phyloP scores from a whole-genome alignment of 495 filamentous ascomycete species.

The Glutinoglossum americanum region DNA sequence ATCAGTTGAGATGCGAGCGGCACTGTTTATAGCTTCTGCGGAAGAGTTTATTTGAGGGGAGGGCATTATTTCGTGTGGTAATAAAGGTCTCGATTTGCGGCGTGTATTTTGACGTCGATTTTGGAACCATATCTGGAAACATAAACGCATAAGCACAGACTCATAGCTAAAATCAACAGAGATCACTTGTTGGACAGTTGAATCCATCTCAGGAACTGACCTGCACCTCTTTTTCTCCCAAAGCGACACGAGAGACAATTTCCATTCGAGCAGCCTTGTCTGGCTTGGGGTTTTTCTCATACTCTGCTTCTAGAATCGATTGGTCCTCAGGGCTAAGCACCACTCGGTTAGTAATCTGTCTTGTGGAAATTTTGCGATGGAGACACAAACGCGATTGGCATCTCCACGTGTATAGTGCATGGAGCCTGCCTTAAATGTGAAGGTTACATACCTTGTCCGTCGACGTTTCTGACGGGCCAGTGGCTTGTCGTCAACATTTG shows the following conservation, averaged over 20 bases:
- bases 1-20: background rate
- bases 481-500: slow-evolving; percentile 44
- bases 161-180: slow-evolving; percentile 5
- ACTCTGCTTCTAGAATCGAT: slow-evolving; percentile 73
- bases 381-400: background rate
- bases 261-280: slow-evolving; percentile 73
- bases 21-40: background rate
- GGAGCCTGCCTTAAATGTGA: background rate
- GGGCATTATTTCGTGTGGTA: slow-evolving; percentile 54
- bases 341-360: background rate
- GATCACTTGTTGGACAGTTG: background rate
- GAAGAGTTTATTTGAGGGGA: slow-evolving; percentile 22
- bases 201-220: slow-evolving; percentile 29
- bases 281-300: slow-evolving; percentile 67
- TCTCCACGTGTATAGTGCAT: background rate
- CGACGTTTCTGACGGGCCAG: slow-evolving; percentile 45
- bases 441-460: slow-evolving; percentile 28
- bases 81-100: slow-evolving; percentile 69
- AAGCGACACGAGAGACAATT: slow-evolving; percentile 63
- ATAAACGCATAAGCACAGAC: background rate
- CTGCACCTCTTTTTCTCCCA: slow-evolving; percentile 96
- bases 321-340: slow-evolving; percentile 62
- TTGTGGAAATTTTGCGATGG: background rate
- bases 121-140: slow-evolving; percentile 88
- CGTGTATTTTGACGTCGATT: slow-evolving; percentile 89